phyloP scores from a whole-genome alignment of 768 basidiomycete species.

The Pleurotus citrinopileatus region DNA sequence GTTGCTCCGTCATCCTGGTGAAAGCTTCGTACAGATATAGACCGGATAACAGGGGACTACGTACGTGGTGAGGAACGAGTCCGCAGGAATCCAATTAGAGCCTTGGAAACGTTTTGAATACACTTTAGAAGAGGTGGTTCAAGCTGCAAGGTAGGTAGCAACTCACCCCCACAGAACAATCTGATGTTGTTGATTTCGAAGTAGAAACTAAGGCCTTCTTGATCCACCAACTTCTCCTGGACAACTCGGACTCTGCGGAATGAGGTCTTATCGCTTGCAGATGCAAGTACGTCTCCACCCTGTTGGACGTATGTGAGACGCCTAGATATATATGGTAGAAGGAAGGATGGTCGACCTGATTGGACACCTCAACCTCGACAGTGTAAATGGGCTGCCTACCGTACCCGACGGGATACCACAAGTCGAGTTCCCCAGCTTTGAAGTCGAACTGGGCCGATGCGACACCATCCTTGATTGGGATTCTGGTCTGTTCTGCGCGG shows the following conservation, averaged over 20 bases:
- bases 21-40: slow-evolving; percentile 5
- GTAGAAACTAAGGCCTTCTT: slow-evolving; percentile 79
- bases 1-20: slow-evolving; percentile 38
- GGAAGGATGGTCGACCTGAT: slow-evolving; percentile 48
- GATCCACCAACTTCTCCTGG: slow-evolving; percentile 74
- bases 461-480: slow-evolving; percentile 32
- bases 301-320: slow-evolving; percentile 19
- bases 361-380: slow-evolving; percentile 50
- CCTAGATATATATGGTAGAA: not conserved
- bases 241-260: slow-evolving; percentile 80
- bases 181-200: slow-evolving; percentile 91
- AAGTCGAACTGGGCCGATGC: slow-evolving; percentile 47
- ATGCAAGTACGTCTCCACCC: slow-evolving; percentile 53
- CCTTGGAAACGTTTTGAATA: too few relatives aligned
- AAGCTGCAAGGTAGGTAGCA: not conserved
- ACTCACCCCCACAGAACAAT: slow-evolving; percentile 79
- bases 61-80: slow-evolving; percentile 84
- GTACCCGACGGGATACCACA: slow-evolving; percentile 88
- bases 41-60: slow-evolving; percentile 17
- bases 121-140: too few relatives aligned
- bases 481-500: slow-evolving; percentile 33
- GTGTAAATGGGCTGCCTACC: slow-evolving; percentile 80
- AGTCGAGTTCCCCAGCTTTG: slow-evolving; percentile 52
- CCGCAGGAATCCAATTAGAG: slow-evolving; percentile 94
- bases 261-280: slow-evolving; percentile 57